Base-by-base conservation (phyloP, 768 basidiomycete species). In the Rhizopogon vinicolor region DNA sequence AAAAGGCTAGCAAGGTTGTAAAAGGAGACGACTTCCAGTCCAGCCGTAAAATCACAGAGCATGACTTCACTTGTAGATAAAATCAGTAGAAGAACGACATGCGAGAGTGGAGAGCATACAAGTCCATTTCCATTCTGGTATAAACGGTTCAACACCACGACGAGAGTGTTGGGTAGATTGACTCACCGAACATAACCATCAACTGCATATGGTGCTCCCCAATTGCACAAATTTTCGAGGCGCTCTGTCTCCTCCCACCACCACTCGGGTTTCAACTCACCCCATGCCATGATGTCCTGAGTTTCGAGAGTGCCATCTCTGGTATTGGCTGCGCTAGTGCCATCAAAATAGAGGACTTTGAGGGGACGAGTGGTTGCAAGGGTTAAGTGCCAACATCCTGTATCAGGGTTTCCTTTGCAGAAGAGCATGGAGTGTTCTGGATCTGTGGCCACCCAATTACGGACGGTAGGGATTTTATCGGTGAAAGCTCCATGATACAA, bases 201-300 rank as follows among this genome's bases (percentile, higher is more conserved):
- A 3, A 83, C 41, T 5, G 62, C 67, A 41, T 70, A 69, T 33
- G 62, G 54, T 45, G 67, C 68, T 12, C 76, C 80, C 76, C 79
- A 80, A 5, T 68, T 53, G 61, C 80, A 82, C 18, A 81, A 60
- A 2, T 64, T 66, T 3, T 48, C 25, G 2, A 81, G 69, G 41
- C 78, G 70, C 42, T 66, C 52, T 18, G 52, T 48, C 18, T 82
- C 80, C 1, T 64, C 51, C 1, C 18, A 46, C 6, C 64, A 44
- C 61, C 49, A 52, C 28, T 62, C 63, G 2, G 60, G 51, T 16
- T 49, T 31, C 2, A 67, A 33, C 41, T 60, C 45, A 1, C 77
- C 77, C 78, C 77, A 82, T 19, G 60, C 52, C 3, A 81, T n/a
- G 16, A 80, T 62, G 53, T 81, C 80, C 54, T 82, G 80, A 10